Evolutionary conservation across 1,284 basidiomycete genomes (phyloP), one percentile per base, ranked within the genome.

Genomic region (Salmacisia buchloeana): DNA sequence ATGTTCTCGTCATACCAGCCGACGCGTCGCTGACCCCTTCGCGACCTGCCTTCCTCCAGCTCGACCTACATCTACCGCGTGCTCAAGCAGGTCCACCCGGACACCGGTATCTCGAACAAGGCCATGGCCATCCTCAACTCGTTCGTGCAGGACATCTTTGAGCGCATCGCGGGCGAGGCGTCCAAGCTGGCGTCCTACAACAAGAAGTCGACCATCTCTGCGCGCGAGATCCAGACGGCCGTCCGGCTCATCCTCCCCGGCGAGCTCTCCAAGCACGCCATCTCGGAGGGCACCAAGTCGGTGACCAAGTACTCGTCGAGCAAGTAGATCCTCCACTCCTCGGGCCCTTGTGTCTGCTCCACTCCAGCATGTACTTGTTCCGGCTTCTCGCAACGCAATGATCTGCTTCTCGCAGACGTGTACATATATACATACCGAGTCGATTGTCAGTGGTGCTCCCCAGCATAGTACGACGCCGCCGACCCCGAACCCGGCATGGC

Each of bases 101-200:
- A 96, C 80, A 94, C 91, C 70, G 93, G 93, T 87, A 94, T 94
- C 82, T 89, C 90, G 67, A 94, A 94, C 87, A 96, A 94, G 85
- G 92, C 92, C 45, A 96, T 96, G 92, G 23, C 58, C 1, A 59
- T 45, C 27, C 35, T 35, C 49, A 56, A 27, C 65, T 74, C 73
- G 58, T 77, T 79, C 64, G 71, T 74, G 58, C 69, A 71, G 61
- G 76, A 77, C 79, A 91, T 94, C 82, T 94, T 94, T 72, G 49
- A 54, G n/a, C 23, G 91, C 59, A 92, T 94, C 75, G 92, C 92
- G 15, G 86, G 86, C 43, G 92, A 96, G 81, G 91, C 90, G 15
- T 90, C 89, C 71, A 91, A 92, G 84, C 89, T 94, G 70, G 91
- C 91, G 39, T 85, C 88, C 3, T 93, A 94, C 85, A 92, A 91